These are phyloP conservation scores for Didymella segeticola DNA, from an alignment of 2,329 filamentous ascomycete species.

Conservation along the genomic window DNA sequence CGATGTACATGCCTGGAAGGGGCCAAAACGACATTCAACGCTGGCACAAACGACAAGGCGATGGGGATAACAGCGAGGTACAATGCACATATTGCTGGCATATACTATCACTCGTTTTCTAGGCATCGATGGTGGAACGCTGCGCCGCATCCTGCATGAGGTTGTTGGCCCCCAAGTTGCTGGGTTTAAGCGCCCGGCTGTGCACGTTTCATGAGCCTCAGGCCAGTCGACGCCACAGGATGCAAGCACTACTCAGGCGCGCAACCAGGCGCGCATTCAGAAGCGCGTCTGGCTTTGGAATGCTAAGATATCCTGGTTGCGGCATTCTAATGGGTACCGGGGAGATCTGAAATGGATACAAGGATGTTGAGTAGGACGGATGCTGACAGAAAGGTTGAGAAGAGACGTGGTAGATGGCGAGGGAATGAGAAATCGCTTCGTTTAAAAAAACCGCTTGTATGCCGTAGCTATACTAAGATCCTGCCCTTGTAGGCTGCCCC, in stretches of 20 bases:
- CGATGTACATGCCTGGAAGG: not conserved
- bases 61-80: not conserved
- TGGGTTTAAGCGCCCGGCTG: constrained; percentile 9
- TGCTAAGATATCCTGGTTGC: not conserved
- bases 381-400: not conserved
- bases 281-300: too few relatives aligned
- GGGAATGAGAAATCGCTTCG: not conserved
- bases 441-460: not conserved
- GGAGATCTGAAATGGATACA: not conserved
- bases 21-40: not conserved
- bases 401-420: not conserved
- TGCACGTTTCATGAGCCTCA: constrained; percentile 1
- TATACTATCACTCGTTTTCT: not conserved
- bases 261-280: not conserved
- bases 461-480: not conserved
- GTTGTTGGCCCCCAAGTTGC: constrained; percentile 1
- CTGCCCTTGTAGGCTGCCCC: not conserved
- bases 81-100: not conserved
- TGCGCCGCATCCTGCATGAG: constrained; percentile 9
- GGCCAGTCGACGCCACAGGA: not conserved
- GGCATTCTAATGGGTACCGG: not conserved
- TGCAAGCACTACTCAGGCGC: not conserved
- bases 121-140: constrained; percentile 6
- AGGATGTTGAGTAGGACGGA: not conserved
- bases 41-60: not conserved